Evolutionary conservation across 495 filamentous ascomycete genomes (phyloP), one percentile per base, ranked within the genome.

Genomic region (Darksidea phi): DNA sequence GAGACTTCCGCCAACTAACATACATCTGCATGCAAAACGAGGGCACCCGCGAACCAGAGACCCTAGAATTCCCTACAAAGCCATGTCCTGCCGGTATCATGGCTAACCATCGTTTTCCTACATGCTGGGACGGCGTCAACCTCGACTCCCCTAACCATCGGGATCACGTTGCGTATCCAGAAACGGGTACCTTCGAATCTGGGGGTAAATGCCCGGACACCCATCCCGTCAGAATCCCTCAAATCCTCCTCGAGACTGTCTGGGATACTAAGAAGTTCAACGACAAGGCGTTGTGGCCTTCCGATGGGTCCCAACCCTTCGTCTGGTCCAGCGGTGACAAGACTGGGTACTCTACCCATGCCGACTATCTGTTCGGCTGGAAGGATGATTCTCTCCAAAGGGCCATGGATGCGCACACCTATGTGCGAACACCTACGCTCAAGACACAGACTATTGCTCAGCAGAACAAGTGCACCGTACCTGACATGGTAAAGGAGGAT

Each of bases 201-300:
- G 72, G 71, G 51, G 76, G 76, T 28, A 38, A 64, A 47, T 79
- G 77, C 71, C 77, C 77, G 0, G 66, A 75, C 13, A 73, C 73
- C 0, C 77, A 79, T 69, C 76, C 77, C 5, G 70, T 79, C 25
- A 62, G 68, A 0, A 76, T 79, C 41, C 77, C 77, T 2, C 77
- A 79, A 66, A 67, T 79, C 28, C 76, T 78, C 71, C 75, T 74
- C 61, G 77, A 79, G 62, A 76, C 78, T 8, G 42, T 43, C 5
- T 43, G 41, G 41, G 41, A 43, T 43, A 43, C 41, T 4, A 43
- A 15, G 15, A 15, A 43, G 41, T 43, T 43, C 13, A 43, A 43
- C 18, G 41, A 43, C 18, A 43, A 43, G 18, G 18, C 15, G 15
- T 20, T 43, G 41, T 43, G 41, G 41, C 41, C 41, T 20, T 15